Base-by-base conservation (phyloP, 805 yeast species). In the Wickerhamiella kurtzmanii region DNA sequence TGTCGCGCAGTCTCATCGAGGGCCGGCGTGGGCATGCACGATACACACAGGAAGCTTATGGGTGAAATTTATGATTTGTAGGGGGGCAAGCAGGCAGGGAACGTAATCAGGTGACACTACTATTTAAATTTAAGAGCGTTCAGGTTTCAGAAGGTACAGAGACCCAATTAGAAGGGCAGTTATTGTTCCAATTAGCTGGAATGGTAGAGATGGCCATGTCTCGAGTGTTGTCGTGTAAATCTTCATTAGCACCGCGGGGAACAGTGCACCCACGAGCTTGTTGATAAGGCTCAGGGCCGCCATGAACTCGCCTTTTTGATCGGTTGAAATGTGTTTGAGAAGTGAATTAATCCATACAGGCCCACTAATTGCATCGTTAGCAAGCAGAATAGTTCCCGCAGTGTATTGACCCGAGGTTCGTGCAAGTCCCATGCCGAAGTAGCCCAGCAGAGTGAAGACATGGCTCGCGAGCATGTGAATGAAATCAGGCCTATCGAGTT, bases 311-410 rank as follows among this genome's bases (percentile, higher is more conserved):
- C 38, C 38, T 36, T 17, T 8, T 15, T 15, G 38, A 18, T 39
- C 37, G 4, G 36, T 41, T 11, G 46, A 49, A 17, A 18, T 49
- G 3, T 50, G 51, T 32, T 16, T 47, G 21, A 16, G 39, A 37
- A 28, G 40, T 17, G 50, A 58, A 8, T 69, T 43, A 11, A 67
- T 49, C 54, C 51, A 48, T 1, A 51, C 41, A 1, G 54, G 49
- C 2, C 51, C 54, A 3, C 44, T 41, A n/a, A 51, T 35, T 3
- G 48, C 54, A 20, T 48, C 51, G 21, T 48, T 51, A 18, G 54
- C 52, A 16, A 48, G 17, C 3, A 47, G 22, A 2, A 42, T 6
- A 2, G 46, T 21, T 1, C 50, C 54, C 1, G 21, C 21, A 2
- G 42, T 28, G 37, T 48, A 51, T 37, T 48, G 50, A 5, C 32